Base-by-base conservation (phyloP, 805 yeast species). In the Candida nonsorbophila region DNA sequence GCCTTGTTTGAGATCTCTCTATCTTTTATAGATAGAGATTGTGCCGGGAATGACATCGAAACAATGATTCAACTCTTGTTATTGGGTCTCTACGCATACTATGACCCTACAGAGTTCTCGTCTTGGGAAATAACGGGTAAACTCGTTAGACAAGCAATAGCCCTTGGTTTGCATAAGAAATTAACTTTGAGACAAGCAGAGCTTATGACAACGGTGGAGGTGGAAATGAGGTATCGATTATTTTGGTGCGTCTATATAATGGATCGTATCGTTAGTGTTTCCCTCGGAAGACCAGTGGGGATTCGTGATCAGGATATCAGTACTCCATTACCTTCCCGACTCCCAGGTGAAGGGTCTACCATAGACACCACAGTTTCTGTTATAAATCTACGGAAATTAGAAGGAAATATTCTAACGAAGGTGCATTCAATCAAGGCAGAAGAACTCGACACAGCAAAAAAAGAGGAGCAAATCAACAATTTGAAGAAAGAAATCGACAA, bases 61-160 rank as follows among this genome's bases (percentile, higher is more conserved):
- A 61, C 71, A 2, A 28, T 72, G 2, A 58, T 55, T 34, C 55
- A 68, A 28, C 38, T 72, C 22, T 29, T 71, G 16, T 44, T 72
- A 4, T 46, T 73, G 11, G 74, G 73, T 7, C 55, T 73, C 16
- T 70, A 69, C 40, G 67, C 77, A 0, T 67, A 68, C 28, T 71
- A 69, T 41, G 75, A 72, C 37, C 67, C 69, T 7, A 47, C 61
- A 22, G 74, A 74, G 3, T 55, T 65, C 7, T 59, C 69, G 14
- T 59, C 77, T 1, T 72, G 78, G 79, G 67, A 70, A 21, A 55
- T 72, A 14, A 64, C 67, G 30, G 76, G 79, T 1, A 43, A 69
- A 14, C 50, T 70, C 17, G 53, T 67, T 37, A 47, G 79, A 39
- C 35, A 69, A 27, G 57, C 66, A 1, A 45, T 70, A 10, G 62